phyloP scores from a whole-genome alignment of 2,329 filamentous ascomycete genomes.

The Purpureocillium lavendulum region DNA sequence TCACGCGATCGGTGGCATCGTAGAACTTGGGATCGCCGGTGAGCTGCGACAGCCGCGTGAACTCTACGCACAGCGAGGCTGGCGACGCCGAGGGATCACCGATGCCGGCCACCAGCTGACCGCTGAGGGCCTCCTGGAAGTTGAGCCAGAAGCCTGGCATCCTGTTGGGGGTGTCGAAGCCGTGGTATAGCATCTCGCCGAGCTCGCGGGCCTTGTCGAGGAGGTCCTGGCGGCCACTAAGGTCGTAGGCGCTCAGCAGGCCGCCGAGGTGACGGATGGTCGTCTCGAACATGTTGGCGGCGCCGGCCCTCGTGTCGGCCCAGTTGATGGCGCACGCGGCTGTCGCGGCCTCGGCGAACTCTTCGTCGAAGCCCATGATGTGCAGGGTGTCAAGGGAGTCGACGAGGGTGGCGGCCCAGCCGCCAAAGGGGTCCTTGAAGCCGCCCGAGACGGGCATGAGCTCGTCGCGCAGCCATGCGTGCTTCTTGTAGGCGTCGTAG shows the following conservation, averaged over 20 bases:
- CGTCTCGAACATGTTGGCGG: constrained; percentile 46
- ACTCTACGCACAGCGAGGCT: constrained; percentile 67
- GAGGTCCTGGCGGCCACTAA: constrained; percentile 35
- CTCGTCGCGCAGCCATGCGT: constrained; percentile 47
- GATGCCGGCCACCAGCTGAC: constrained; percentile 39
- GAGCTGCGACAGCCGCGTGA: constrained; percentile 65
- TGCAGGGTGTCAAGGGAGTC: constrained; percentile 53
- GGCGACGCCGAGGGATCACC: constrained; percentile 38
- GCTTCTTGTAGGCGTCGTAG: constrained; percentile 42
- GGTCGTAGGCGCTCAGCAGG: constrained; percentile 40
- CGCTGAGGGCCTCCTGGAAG: constrained; percentile 32
- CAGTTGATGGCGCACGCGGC: constrained; percentile 44
- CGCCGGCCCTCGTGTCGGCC: constrained; percentile 30
- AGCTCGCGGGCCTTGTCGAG: constrained; percentile 41
- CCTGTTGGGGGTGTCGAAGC: constrained; percentile 46
- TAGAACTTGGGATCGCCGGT: constrained; percentile 67
- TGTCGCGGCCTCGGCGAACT: constrained; percentile 45
- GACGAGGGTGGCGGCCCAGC: constrained; percentile 51
- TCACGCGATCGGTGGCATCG: constrained; percentile 68
- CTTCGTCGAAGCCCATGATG: constrained; percentile 52
- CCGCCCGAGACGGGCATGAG: constrained; percentile 37
- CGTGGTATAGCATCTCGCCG: constrained; percentile 45
- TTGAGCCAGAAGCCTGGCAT: constrained; percentile 39
- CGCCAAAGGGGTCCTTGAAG: constrained; percentile 40
- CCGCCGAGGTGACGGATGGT: constrained; percentile 47